Percentiles rank a stretch among this genome's conserved stretches.
Evolutionary conservation across 208 protist genomes (phyloP).

Genomic region (Leishmania arabica): DNA sequence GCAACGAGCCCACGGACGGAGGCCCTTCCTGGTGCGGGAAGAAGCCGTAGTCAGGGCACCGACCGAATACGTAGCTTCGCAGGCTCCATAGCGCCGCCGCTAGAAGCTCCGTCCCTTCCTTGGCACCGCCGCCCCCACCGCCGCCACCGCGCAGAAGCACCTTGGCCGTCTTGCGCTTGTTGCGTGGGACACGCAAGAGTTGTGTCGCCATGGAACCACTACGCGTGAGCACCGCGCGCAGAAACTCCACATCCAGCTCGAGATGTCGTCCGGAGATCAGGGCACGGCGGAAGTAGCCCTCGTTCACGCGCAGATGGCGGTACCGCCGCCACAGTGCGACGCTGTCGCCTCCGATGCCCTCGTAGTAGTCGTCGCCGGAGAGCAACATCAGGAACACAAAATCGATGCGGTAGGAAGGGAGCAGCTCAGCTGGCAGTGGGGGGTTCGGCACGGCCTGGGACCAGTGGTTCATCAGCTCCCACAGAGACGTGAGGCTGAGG

Average conservation of each 20-base stretch:
- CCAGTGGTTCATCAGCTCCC: constrained; percentile 78
- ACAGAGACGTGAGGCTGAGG: constrained; percentile 49
- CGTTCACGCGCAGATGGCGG: constrained; percentile 67
- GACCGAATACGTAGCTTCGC: constrained; percentile 42
- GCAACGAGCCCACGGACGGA: constrained; percentile 32
- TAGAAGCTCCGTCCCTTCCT: constrained; percentile 56
- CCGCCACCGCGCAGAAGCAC: constrained; percentile 25
- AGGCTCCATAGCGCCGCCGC: constrained; percentile 79
- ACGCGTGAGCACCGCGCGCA: constrained; percentile 42
- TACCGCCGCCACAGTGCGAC: constrained; percentile 69
- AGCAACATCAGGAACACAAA: constrained; percentile 86
- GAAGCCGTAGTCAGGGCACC: constrained; percentile 76
- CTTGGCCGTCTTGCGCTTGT: constrained; percentile 47
- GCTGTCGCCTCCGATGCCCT: constrained; percentile 51
- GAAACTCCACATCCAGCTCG: constrained; percentile 67
- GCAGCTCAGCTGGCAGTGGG: constrained; percentile 40
- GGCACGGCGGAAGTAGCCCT: constrained; percentile 53
- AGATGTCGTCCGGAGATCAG: constrained; percentile 47
- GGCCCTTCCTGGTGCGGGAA: constrained; percentile 15
- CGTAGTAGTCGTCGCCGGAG: constrained; percentile 78
- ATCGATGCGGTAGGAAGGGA: constrained; percentile 81
- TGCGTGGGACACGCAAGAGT: constrained; percentile 29
- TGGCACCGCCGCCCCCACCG: constrained; percentile 19
- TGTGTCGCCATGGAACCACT: constrained; percentile 12
- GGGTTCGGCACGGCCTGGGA: constrained; percentile 43